Evolutionary conservation across 306 rosid genomes (phyloP).

Genomic region (Pterocarpus santalinus): DNA sequence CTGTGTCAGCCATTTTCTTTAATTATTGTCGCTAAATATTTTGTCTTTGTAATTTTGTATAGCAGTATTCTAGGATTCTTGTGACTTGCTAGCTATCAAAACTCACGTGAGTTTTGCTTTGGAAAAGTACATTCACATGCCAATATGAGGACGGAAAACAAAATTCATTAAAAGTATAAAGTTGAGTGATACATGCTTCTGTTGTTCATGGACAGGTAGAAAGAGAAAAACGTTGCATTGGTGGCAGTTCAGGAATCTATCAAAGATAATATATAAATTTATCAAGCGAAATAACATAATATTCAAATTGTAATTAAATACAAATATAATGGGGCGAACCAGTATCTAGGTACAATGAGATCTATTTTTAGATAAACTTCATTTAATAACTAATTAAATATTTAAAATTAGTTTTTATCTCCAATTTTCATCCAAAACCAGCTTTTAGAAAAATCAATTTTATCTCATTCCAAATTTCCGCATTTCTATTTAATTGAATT

Average conservation of each 20-base stretch:
- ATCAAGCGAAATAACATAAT: not conserved
- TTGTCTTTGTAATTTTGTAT: conserved; percentile 13
- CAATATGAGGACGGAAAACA: conserved; percentile 61
- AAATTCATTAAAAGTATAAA: conserved; percentile 62
- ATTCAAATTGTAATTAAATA: not conserved
- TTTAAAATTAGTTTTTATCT: too few species aligned
- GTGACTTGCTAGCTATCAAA: conserved; percentile 65
- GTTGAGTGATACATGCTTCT: conserved; percentile 57
- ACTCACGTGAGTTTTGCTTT: conserved; percentile 76
- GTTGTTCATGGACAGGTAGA: conserved; percentile 45
- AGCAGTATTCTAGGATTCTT: conserved; percentile 56
- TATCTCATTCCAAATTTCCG: too few species aligned
- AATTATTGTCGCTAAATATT: not conserved
- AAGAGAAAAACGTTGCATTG: conserved; percentile 21
- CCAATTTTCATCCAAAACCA: too few species aligned
- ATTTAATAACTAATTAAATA: too few species aligned
- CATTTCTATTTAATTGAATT: too few species aligned
- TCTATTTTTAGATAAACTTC: too few species aligned
- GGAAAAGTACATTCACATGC: conserved; percentile 89
- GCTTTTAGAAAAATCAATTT: too few species aligned
- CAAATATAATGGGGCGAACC: not conserved
- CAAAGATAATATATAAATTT: conserved; percentile 44
- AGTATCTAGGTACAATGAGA: too few species aligned
- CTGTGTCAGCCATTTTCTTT: not conserved
- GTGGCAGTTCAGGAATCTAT: conserved; percentile 50